Percentiles rank a stretch among this genome's conserved stretches.
Conservation (phyloP, 768 basidiomycete genomes). For the Hebeloma cylindrosporum region DNA sequence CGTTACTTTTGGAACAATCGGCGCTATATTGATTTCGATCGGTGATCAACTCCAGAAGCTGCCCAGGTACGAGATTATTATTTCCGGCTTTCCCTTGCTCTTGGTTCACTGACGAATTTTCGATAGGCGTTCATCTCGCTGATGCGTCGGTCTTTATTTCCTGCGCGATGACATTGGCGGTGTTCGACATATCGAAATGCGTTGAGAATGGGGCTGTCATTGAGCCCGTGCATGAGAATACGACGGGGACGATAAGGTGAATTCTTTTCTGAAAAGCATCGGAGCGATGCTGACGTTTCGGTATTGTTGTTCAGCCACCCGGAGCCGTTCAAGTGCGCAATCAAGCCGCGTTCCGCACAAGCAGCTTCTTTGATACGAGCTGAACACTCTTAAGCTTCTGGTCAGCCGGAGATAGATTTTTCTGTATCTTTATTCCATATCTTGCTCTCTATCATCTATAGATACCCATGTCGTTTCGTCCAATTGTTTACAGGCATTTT, state of each 20-base stretch:
- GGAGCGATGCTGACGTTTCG: background rate
- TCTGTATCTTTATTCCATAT: conserved; percentile 36
- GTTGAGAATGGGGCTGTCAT: conserved; percentile 45
- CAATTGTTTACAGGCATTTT: background rate
- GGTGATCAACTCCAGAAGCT: conserved; percentile 34
- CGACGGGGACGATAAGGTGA: conserved; percentile 66
- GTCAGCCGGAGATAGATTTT: conserved; percentile 5
- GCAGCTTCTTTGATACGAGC: conserved; percentile 53
- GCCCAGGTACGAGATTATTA: conserved; percentile 40
- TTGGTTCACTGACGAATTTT: conserved; percentile 7
- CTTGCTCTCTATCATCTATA: conserved; percentile 21
- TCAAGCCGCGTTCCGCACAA: conserved; percentile 61
- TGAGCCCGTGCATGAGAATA: conserved; percentile 55
- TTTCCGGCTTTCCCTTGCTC: conserved; percentile 4
- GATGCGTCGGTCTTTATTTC: conserved; percentile 54
- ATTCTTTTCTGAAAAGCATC: background rate
- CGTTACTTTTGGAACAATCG: conserved; percentile 12
- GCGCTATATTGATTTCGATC: conserved; percentile 2
- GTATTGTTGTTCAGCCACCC: conserved; percentile 55
- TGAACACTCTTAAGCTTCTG: conserved; percentile 31
- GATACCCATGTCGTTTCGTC: conserved; percentile 19
- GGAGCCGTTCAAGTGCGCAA: conserved; percentile 58
- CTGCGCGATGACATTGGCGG: conserved; percentile 51
- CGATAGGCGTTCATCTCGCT: conserved; percentile 50
- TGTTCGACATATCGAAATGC: conserved; percentile 49